These are phyloP conservation scores for Barnettozyma pratensis DNA, from an alignment of 805 yeast genomes.

Conservation along the genomic window DNA sequence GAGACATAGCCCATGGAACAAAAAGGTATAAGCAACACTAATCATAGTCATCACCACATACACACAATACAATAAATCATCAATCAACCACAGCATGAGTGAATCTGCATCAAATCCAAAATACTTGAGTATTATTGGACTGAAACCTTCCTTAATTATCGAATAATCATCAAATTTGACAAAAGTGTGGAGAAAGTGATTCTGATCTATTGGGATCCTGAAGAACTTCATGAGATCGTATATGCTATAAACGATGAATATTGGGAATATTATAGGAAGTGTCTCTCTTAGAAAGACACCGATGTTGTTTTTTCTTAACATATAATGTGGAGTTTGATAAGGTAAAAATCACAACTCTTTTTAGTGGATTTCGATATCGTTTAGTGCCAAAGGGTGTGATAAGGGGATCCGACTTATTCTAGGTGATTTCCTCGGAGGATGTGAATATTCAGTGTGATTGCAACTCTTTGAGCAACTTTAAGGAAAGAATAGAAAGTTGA, in stretches of 20 bases:
- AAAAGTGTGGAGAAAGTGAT: constrained; percentile 15
- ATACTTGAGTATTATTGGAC: constrained; percentile 9
- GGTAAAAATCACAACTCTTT: too few species aligned
- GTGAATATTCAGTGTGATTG: too few species aligned
- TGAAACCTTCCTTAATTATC: constrained; percentile 13
- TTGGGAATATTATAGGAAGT: constrained; percentile 16
- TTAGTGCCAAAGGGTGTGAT: too few species aligned
- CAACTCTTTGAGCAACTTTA: too few species aligned
- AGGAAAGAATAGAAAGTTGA: too few species aligned
- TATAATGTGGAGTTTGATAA: background rate
- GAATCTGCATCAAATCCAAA: constrained; percentile 1
- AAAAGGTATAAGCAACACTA: constrained; percentile 13
- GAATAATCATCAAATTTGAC: constrained; percentile 14
- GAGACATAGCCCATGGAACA: constrained; percentile 17
- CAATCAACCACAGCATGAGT: background rate
- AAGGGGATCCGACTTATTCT: too few species aligned
- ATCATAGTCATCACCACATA: constrained; percentile 9
- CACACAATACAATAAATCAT: constrained; percentile 1
- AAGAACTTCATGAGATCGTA: constrained; percentile 14
- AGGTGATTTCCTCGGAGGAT: too few species aligned
- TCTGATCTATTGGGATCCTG: background rate
- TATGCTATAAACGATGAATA: constrained; percentile 14
- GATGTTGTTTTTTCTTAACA: constrained; percentile 6
- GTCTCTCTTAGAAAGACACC: constrained; percentile 11
- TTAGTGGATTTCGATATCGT: too few species aligned